A percentile compares a stretch with the other conserved stretches of the same genome.
Conservation (phyloP, 305 asterid genomes). For the Rubia tinctorum region DNA sequence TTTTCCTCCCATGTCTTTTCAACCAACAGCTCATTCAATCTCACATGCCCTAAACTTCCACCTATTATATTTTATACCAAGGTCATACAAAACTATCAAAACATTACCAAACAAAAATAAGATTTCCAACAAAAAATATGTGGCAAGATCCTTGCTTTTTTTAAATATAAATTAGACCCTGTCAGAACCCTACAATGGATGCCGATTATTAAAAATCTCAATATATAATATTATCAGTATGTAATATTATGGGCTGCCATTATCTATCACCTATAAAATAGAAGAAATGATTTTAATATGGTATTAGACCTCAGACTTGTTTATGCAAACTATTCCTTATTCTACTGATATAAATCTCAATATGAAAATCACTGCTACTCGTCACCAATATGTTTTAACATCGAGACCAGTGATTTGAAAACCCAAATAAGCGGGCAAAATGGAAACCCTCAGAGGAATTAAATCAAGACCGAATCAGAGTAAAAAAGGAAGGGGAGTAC, state of each 20-base stretch:
- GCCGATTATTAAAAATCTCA: no score
- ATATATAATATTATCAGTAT: no score
- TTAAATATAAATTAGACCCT: no score
- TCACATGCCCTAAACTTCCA: slow-evolving; percentile 43
- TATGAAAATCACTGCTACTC: no score
- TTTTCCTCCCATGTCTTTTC: slow-evolving; percentile 79
- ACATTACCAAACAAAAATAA: neutral
- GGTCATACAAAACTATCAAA: neutral
- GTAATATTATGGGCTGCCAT: no score
- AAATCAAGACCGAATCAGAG: neutral
- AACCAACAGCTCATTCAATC: slow-evolving; percentile 73
- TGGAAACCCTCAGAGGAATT: neutral
- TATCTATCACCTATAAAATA: no score
- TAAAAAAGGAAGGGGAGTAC: slow-evolving; percentile 18
- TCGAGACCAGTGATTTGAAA: neutral
- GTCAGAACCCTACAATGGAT: no score
- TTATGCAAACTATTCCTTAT: no score
- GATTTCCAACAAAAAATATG: neutral
- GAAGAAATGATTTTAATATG: no score
- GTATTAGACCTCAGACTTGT: no score
- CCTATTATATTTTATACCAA: slow-evolving; percentile 21
- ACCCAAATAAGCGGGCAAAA: neutral
- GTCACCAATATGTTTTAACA: neutral
- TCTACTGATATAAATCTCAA: no score
- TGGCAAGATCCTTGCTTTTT: neutral